Conservation (phyloP, 495 filamentous ascomycete species). For the Penicillium paradoxum region DNA sequence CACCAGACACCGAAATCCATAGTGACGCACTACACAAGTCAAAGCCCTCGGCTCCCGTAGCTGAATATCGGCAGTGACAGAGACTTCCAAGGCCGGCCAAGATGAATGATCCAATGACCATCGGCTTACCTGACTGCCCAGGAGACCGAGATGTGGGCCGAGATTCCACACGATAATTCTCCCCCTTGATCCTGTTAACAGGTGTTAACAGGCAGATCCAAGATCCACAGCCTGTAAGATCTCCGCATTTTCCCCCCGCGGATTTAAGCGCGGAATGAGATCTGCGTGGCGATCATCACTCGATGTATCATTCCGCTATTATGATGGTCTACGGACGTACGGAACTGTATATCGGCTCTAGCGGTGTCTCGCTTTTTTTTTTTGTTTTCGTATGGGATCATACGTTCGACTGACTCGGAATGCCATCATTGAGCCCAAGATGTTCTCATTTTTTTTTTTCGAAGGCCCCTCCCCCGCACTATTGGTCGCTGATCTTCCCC, state of each 20-base stretch:
- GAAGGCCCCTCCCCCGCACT: background rate
- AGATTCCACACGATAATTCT: background rate
- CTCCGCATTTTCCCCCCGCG: conserved; percentile 6
- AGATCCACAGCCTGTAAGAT: background rate
- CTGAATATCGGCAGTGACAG: background rate
- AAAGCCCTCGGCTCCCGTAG: background rate
- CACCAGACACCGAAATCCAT: background rate
- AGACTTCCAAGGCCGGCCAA: background rate
- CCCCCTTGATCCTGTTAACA: background rate
- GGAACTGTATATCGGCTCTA: background rate
- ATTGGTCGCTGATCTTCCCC: background rate
- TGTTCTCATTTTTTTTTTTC: conserved; percentile 3
- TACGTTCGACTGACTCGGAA: too few relatives aligned
- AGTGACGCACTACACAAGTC: conserved; percentile 1
- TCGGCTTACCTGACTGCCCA: background rate
- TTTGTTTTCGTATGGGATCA: too few relatives aligned
- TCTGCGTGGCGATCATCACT: conserved; percentile 1
- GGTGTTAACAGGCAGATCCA: background rate
- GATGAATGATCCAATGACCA: background rate
- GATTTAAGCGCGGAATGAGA: background rate
- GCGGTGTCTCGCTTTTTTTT: background rate
- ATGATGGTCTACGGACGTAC: conserved; percentile 3
- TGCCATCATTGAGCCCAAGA: background rate
- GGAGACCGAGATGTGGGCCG: background rate
- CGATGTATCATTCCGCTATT: background rate